Evolutionary conservation across 2,329 filamentous ascomycete genomes (phyloP), one percentile per base, ranked within the genome.

Genomic region (Fusarium globosum): DNA sequence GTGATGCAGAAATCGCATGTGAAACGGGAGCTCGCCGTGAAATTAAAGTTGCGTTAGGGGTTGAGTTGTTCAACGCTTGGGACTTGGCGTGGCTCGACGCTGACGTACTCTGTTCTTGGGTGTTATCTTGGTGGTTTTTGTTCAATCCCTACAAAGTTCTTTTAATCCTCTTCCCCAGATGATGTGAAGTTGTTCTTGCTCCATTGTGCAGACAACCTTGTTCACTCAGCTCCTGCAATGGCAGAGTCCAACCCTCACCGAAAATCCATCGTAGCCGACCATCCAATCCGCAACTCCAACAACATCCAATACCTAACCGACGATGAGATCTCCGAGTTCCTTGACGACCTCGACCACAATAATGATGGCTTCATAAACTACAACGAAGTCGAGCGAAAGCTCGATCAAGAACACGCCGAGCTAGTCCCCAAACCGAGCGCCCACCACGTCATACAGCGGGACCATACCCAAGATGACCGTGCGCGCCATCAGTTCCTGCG

Each of bases 321-420:
- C 56, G 81, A 85, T 12, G 88, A 90, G 73, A 87, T 89, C 52
- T 78, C 84, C 12, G 76, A 81, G 8, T 90, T 90, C 60, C 80
- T 90, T 45, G 81, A 88, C 65, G 85, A 87, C 36, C 80, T 90
- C 7, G 87, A 89, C 73, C 82, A 83, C 69, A 83, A 89, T 67
- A 82, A 82, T 26, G 85, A 89, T 76, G 87, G 87, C 18, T 81
- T 80, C 72, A 86, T 90, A 64, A 84, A 86, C 63, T 88, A 88
- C 74, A 77, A 78, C 60, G 87, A 89, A 71, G 75, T 89, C 36
- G 87, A 88, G 73, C 80, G 79, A 9, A 88, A 88, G 68, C 82
- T 90, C 4, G 86, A 89, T 45, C 78, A 86, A 43, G 85, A 88
- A 4, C 85, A 88, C 77, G 80, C 86, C 43, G 84, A 88, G 73